Evolutionary conservation across 768 basidiomycete species (phyloP).

Genomic region (Lactifluus hygrophoroides): DNA sequence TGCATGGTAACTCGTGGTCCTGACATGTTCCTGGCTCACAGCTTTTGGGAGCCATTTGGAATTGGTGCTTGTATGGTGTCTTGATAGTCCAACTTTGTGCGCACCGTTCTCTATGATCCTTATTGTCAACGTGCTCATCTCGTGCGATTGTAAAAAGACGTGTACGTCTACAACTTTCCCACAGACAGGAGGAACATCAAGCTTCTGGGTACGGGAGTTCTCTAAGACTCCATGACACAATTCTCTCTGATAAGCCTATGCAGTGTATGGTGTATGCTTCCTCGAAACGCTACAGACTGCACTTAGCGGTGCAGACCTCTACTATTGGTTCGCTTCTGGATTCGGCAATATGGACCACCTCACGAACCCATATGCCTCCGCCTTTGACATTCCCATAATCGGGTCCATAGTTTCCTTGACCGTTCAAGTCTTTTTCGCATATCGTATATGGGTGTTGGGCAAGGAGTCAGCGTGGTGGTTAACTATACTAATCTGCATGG

Average conservation of each 20-base stretch:
- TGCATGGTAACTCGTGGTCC: neutral
- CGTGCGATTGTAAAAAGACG: neutral
- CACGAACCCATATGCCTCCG: constrained; percentile 17
- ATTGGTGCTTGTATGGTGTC: constrained; percentile 25
- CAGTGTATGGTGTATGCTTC: constrained; percentile 24
- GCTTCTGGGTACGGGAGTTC: neutral
- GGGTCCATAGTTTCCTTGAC: constrained; percentile 23
- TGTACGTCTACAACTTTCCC: constrained; percentile 13
- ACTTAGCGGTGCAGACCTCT: constrained; percentile 24
- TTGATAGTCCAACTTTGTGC: constrained; percentile 27
- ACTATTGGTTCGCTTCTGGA: constrained; percentile 27
- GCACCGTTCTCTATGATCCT: neutral
- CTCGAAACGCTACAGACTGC: constrained; percentile 23
- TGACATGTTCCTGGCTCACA: neutral
- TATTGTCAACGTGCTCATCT: neutral
- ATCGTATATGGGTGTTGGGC: constrained; percentile 23
- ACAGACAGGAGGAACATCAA: neutral
- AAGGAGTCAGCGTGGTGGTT: neutral
- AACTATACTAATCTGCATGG: neutral
- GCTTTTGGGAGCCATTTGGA: constrained; percentile 17
- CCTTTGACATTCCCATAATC: constrained; percentile 25
- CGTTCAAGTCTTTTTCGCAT: constrained; percentile 28
- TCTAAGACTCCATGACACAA: neutral
- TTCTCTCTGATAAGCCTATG: neutral
- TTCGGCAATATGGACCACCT: constrained; percentile 26